Percentiles rank a stretch among this genome's conserved stretches.
These are phyloP conservation scores for Wakefieldia striispora DNA, from an alignment of 768 basidiomycete species.

Conservation along the genomic window DNA sequence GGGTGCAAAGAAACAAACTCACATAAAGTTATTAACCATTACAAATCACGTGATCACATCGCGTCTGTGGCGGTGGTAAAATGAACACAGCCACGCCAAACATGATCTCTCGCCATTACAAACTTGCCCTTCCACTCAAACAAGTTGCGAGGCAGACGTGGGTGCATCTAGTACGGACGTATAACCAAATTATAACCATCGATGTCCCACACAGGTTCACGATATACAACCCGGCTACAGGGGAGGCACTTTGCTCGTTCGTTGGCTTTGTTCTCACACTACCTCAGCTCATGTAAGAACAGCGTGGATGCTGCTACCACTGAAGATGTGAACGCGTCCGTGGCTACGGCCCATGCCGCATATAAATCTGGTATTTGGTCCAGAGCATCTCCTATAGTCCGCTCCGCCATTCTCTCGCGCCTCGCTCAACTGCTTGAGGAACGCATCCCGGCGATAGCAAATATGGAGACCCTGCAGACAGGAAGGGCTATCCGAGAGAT, in stretches of 20 bases:
- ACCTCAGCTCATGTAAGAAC: neutral
- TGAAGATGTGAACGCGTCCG: constrained; percentile 49
- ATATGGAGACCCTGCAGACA: constrained; percentile 71
- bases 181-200: no score
- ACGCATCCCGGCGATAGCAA: constrained; percentile 55
- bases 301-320: constrained; percentile 57
- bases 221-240: constrained; percentile 69
- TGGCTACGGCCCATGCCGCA: constrained; percentile 52
- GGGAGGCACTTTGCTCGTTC: constrained; percentile 56
- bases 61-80: constrained; percentile 24
- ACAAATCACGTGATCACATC: constrained; percentile 22
- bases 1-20: neutral
- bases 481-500: constrained; percentile 84
- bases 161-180: neutral
- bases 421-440: constrained; percentile 63
- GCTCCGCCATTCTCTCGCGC: constrained; percentile 62
- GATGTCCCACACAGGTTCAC: constrained; percentile 39
- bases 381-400: constrained; percentile 49
- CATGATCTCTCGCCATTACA: constrained; percentile 16
- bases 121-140: neutral
- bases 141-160: constrained; percentile 9
- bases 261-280: constrained; percentile 19
- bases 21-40: neutral
- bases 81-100: constrained; percentile 15
- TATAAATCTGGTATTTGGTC: constrained; percentile 78